Percentiles rank a stretch among this genome's conserved stretches.
Evolutionary conservation across 1,139 yeast genomes (phyloP).

Genomic region (Yamadazyma siamensis): DNA sequence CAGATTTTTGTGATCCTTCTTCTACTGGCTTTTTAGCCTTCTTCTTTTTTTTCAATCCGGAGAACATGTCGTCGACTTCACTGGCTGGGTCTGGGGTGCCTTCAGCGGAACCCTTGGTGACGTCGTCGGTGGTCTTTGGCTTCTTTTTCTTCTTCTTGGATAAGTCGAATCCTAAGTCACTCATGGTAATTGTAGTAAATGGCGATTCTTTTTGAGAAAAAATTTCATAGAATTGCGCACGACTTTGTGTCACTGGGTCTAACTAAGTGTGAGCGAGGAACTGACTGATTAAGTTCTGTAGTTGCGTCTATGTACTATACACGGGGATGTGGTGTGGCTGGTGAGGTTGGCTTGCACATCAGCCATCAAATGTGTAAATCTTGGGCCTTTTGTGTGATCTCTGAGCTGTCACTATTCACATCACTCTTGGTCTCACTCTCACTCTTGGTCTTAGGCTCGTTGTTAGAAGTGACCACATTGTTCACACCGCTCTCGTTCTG

Average conservation of each 20-base stretch:
- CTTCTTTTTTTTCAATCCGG: slow-evolving; percentile 55
- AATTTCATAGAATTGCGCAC: slow-evolving; percentile 11
- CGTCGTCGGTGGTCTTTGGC: slow-evolving; percentile 43
- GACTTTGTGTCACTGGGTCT: too few relatives aligned
- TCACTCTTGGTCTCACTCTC: too few relatives aligned
- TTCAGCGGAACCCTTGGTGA: slow-evolving; percentile 28
- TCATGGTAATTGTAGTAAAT: slow-evolving; percentile 22
- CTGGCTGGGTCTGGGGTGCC: slow-evolving; percentile 30
- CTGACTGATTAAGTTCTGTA: too few relatives aligned
- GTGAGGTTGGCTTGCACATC: too few relatives aligned
- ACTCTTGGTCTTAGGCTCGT: too few relatives aligned
- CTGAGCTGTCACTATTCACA: too few relatives aligned
- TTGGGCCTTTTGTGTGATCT: too few relatives aligned
- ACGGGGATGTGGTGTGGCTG: too few relatives aligned
- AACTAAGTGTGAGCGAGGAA: too few relatives aligned
- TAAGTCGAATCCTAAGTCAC: slow-evolving; percentile 76
- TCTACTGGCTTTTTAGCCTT: slow-evolving; percentile 43
- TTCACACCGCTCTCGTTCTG: slow-evolving; percentile 9
- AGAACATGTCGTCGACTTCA: slow-evolving; percentile 47
- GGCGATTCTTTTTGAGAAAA: slow-evolving; percentile 8
- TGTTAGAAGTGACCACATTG: too few relatives aligned
- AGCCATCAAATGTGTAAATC: too few relatives aligned
- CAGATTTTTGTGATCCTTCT: slow-evolving; percentile 24
- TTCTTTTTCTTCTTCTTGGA: slow-evolving; percentile 85
- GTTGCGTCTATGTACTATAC: too few relatives aligned